Conservation (phyloP, 2,329 filamentous ascomycete species). For the Epichloe bromicola region DNA sequence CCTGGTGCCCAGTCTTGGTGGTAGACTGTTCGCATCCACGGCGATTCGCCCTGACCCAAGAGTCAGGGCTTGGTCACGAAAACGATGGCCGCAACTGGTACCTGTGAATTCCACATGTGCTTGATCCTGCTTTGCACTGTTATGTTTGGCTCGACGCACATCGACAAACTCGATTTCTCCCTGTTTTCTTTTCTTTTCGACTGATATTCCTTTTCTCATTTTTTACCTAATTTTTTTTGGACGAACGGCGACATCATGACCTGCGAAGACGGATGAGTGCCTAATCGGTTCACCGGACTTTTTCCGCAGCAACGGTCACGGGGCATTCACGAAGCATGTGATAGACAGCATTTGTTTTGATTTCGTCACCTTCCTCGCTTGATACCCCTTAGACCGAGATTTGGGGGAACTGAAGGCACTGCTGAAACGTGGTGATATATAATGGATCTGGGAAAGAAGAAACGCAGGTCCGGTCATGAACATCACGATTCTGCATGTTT, state of each 20-base stretch:
- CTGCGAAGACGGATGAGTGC: conserved; percentile 23
- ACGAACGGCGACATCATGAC: conserved; percentile 30
- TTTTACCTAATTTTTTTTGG: conserved; percentile 6
- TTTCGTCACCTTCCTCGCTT: conserved; percentile 29
- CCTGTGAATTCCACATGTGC: conserved; percentile 4
- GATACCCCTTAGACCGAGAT: conserved; percentile 32
- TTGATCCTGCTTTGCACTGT: conserved; percentile 4
- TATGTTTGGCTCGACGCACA: neutral
- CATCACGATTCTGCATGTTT: conserved; percentile 25
- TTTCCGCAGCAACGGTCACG: conserved; percentile 23
- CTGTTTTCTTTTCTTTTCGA: conserved; percentile 9
- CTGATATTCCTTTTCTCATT: neutral
- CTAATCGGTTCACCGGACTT: conserved; percentile 18
- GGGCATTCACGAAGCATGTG: conserved; percentile 30
- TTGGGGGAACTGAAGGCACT: conserved; percentile 25
- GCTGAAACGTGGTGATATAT: conserved; percentile 22
- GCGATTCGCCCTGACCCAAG: neutral
- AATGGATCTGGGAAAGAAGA: conserved; percentile 16
- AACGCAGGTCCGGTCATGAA: conserved; percentile 10
- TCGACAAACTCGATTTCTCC: neutral
- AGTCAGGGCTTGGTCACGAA: neutral
- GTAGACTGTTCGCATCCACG: conserved; percentile 24
- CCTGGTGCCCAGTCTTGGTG: conserved; percentile 53
- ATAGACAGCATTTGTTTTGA: conserved; percentile 33
- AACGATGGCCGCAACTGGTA: conserved; percentile 4